phyloP scores from a whole-genome alignment of 73 alveolate species.

The Paramecium caudatum region DNA sequence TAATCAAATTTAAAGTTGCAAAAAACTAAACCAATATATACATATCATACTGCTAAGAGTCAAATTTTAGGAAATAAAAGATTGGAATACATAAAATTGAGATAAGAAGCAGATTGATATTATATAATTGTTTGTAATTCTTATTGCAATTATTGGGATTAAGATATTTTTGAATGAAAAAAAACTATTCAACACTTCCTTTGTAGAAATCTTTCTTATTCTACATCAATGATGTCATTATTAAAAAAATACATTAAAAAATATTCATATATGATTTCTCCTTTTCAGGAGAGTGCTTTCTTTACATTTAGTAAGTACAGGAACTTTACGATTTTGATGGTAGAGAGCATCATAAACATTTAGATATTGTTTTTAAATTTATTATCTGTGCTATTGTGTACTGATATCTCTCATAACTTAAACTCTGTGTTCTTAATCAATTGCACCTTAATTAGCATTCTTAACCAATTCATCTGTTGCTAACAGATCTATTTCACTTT shows the following conservation, averaged over 20 bases:
- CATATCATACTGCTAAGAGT: conserved; percentile 47
- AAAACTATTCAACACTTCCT: neutral
- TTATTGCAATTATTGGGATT: neutral
- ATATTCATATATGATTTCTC: neutral
- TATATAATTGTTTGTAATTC: neutral
- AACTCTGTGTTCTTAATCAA: conserved; percentile 1
- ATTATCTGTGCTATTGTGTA: neutral
- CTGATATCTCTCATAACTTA: neutral
- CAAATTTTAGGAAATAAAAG: conserved; percentile 39
- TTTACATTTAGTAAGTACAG: neutral
- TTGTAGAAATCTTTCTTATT: neutral
- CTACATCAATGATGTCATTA: neutral
- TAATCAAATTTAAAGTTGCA: neutral
- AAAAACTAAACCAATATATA: neutral
- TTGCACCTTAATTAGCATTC: conserved; percentile 3
- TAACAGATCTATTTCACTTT: conserved; percentile 39
- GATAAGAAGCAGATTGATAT: conserved; percentile 15
- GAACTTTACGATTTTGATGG: conserved; percentile 30
- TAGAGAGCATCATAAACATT: neutral
- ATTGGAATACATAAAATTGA: conserved; percentile 27
- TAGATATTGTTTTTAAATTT: conserved; percentile 7
- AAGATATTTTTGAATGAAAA: neutral
- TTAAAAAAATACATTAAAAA: neutral
- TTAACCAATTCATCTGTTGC: conserved; percentile 18
- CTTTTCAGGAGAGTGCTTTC: conserved; percentile 22